Percentiles rank a stretch among this genome's conserved stretches.
These are phyloP conservation scores for Volvox reticuliferus DNA, from an alignment of 139 green algal species.

Conservation along the genomic window DNA sequence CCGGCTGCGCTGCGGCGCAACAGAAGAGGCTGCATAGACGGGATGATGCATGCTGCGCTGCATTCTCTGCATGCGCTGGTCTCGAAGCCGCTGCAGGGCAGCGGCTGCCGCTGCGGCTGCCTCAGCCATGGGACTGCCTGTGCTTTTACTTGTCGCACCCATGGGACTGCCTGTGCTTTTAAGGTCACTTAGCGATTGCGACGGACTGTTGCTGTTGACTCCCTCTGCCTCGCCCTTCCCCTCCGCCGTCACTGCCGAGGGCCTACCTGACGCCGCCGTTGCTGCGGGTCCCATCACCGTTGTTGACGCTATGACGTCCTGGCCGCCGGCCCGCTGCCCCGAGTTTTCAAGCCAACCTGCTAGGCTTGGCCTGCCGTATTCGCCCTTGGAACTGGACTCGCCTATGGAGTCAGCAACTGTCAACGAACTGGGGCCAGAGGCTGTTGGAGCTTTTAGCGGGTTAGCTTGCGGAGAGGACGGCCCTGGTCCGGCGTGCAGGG, in stretches of 20 bases:
- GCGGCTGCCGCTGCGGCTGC: background rate
- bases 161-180: background rate
- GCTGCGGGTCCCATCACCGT: background rate
- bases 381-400: background rate
- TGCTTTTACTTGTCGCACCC: background rate
- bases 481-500: background rate
- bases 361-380: background rate
- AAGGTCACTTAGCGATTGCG: too few species aligned
- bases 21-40: too few species aligned
- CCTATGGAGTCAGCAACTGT: background rate
- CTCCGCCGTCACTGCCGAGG: background rate
- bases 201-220: too few species aligned
- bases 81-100: slow-evolving; percentile 25
- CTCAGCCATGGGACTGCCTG: background rate
- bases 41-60: background rate
- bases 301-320: background rate
- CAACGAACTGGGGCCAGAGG: background rate
- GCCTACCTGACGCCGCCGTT: background rate
- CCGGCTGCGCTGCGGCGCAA: background rate
- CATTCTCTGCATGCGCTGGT: slow-evolving; percentile 14
- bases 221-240: too few species aligned
- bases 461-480: background rate
- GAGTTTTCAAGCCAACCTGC: background rate
- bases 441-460: background rate
- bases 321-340: background rate